phyloP scores from a whole-genome alignment of 176 grass and related monocot species.

The Rhynchospora tenuis region DNA sequence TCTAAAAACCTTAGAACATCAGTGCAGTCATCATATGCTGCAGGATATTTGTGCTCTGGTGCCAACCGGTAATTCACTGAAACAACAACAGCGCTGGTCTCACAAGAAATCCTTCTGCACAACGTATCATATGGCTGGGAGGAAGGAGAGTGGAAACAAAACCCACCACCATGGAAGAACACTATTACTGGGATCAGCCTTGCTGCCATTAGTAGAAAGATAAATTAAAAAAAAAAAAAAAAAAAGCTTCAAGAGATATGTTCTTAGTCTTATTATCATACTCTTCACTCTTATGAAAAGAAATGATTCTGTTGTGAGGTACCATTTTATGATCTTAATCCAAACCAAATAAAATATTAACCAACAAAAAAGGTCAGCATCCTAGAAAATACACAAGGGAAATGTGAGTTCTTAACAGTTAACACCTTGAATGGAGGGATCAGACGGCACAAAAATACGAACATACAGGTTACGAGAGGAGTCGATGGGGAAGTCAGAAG shows the following conservation, averaged over 20 bases:
- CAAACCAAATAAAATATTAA: neutral
- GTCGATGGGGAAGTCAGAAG: conserved; percentile 49
- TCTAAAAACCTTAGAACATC: neutral
- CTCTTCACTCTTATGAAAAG: neutral
- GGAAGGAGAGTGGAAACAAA: conserved; percentile 54
- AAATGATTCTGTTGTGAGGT: too few relatives aligned
- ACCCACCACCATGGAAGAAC: conserved; percentile 75
- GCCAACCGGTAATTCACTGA: conserved; percentile 25
- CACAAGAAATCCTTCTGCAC: conserved; percentile 43
- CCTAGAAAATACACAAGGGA: too few relatives aligned
- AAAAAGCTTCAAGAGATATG: too few relatives aligned
- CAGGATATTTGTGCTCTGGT: conserved; percentile 12
- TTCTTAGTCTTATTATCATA: too few relatives aligned
- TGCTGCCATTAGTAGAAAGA: neutral
- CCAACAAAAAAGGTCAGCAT: neutral
- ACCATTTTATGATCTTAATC: neutral
- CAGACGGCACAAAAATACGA: conserved; percentile 42
- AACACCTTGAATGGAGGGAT: neutral
- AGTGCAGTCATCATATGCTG: neutral
- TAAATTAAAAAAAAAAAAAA: too few relatives aligned
- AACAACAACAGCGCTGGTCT: conserved; percentile 28
- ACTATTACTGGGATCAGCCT: conserved; percentile 36
- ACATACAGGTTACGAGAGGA: conserved; percentile 39
- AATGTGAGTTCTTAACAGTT: neutral
- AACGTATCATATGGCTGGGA: conserved; percentile 39